A percentile compares a stretch with the other conserved stretches of the same genome.
Evolutionary conservation across 2,329 filamentous ascomycete genomes (phyloP).

Genomic region (Aspergillus sp.): DNA sequence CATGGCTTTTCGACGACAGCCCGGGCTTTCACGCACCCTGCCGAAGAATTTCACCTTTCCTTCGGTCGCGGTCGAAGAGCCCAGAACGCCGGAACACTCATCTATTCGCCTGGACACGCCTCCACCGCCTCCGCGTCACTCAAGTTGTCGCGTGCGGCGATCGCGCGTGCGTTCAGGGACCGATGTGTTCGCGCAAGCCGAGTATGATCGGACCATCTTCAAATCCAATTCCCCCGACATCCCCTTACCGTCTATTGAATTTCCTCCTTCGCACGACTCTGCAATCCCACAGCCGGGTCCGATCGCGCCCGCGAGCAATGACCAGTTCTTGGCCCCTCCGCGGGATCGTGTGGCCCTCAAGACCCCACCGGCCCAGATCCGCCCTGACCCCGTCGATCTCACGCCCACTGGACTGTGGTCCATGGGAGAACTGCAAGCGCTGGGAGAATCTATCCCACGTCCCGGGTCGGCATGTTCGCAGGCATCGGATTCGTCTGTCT

Average conservation of each 20-base stretch:
- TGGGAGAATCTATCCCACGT: constrained; percentile 49
- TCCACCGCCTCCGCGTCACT: constrained; percentile 45
- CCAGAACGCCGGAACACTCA: constrained; percentile 43
- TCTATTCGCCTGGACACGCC: constrained; percentile 39
- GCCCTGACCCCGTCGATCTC: constrained; percentile 32
- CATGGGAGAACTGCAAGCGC: constrained; percentile 27
- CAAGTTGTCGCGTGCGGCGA: constrained; percentile 40
- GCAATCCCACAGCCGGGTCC: constrained; percentile 23
- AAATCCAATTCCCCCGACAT: constrained; percentile 34
- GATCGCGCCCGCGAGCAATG: constrained; percentile 26
- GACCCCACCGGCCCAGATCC: constrained; percentile 46
- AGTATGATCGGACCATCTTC: constrained; percentile 34
- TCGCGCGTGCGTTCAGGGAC: constrained; percentile 38
- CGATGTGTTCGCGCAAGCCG: constrained; percentile 33
- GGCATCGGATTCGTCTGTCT: constrained; percentile 61
- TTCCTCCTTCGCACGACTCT: constrained; percentile 28
- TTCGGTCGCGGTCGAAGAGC: constrained; percentile 31
- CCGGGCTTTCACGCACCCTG: constrained; percentile 43
- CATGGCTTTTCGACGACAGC: constrained; percentile 38
- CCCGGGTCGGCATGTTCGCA: constrained; percentile 58
- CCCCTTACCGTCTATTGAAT: constrained; percentile 44
- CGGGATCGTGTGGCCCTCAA: constrained; percentile 37
- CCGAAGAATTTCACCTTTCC: constrained; percentile 48
- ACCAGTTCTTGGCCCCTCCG: constrained; percentile 39
- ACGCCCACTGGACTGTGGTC: constrained; percentile 29